Base-by-base conservation (phyloP, 2,329 filamentous ascomycete species). In the Simplicillium aogashimaense region DNA sequence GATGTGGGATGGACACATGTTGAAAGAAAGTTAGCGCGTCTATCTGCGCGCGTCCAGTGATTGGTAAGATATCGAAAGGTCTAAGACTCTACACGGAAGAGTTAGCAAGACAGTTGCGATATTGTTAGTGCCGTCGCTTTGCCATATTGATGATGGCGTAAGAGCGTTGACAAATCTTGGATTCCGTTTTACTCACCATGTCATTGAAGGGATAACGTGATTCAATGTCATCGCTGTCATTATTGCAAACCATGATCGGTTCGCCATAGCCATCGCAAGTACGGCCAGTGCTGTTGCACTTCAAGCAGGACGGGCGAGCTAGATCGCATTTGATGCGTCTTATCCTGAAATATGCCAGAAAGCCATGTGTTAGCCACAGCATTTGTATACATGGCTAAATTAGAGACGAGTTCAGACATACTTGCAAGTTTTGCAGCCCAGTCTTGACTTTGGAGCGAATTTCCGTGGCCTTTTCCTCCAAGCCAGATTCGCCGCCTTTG, bases 381-480 rank as follows among this genome's bases (percentile, higher is more conserved):
- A 3, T 37, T 45, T 41, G 28, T 42, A 42, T 31, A 25, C 25
- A 40, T 35, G 34, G 4, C 16, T 36, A 35, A 36, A 35, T 42
- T 35, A 5, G 14, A 37, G 17, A 14, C 13, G 37, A 44, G 40
- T 38, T 39, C 41, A 46, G 36, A 53, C 59, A 57, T 41, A 63
- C 60, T 64, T 63, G 59, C 60, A 63, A 33, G 60, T 63, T 47
- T 58, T 61, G 47, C 59, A 64, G 36, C 59, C 60, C 12, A 57
- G 48, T 49, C 53, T 57, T 45, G 59, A 63, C 50, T 63, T 64
- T 45, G 59, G 57, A 40, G 61, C 57, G 29, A 56, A 63, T 32
- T 54, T 57, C 35, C 59, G 55, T 47, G 61, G 58, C 41, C 49
- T 57, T 45, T 45, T 62, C 48, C 59, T 61, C 59, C 59, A 62